phyloP scores from a whole-genome alignment of 495 filamentous ascomycete species.

The Xylaria venustula region DNA sequence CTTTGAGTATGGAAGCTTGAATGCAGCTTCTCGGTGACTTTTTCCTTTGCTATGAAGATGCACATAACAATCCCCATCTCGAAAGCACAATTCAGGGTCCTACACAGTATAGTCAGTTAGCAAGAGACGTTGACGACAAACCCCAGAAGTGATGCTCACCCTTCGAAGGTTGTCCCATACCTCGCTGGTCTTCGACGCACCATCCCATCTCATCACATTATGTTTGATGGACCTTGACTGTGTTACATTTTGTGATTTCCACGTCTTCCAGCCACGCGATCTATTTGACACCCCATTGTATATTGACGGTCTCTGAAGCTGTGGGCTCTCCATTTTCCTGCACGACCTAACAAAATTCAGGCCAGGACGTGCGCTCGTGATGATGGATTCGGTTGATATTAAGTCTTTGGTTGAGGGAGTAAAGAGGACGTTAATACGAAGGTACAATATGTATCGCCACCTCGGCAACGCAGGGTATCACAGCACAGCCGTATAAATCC shows the following conservation, averaged over 20 bases:
- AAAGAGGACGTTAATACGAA: background rate
- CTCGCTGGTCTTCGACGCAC: slow-evolving; percentile 43
- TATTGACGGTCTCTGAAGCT: slow-evolving; percentile 12
- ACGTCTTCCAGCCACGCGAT: slow-evolving; percentile 24
- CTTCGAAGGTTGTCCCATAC: slow-evolving; percentile 55
- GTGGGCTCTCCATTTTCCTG: background rate
- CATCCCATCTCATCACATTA: slow-evolving; percentile 58
- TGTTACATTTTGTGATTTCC: slow-evolving; percentile 19
- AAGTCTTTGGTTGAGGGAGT: background rate
- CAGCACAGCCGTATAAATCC: background rate
- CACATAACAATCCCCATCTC: slow-evolving; percentile 60
- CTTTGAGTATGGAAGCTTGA: slow-evolving; percentile 53
- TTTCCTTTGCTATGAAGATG: slow-evolving; percentile 60
- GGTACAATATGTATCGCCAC: background rate
- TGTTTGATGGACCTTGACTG: slow-evolving; percentile 20
- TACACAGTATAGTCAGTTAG: slow-evolving; percentile 12
- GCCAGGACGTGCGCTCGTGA: background rate
- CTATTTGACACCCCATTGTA: slow-evolving; percentile 27
- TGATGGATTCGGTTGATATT: background rate
- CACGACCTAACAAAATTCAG: background rate
- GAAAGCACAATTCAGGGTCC: slow-evolving; percentile 65
- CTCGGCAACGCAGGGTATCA: background rate
- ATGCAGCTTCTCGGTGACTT: slow-evolving; percentile 59
- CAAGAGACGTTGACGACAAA: background rate
- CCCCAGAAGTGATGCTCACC: slow-evolving; percentile 36